Base-by-base conservation (phyloP, 768 basidiomycete genomes). In the Hysterangium stoloniferum region DNA sequence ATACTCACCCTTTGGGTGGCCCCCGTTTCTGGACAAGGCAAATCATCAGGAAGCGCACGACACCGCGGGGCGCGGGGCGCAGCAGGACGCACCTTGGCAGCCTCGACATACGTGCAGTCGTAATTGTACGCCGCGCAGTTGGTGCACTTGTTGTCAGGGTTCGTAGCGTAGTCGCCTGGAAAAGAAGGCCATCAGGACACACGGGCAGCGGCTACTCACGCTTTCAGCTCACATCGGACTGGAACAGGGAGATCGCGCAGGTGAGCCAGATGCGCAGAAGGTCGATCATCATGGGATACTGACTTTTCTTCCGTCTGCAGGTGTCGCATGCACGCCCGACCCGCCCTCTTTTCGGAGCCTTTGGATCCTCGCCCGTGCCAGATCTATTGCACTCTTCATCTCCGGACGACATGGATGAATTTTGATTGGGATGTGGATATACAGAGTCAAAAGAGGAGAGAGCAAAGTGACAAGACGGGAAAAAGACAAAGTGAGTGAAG, bases 241-340 rank as follows among this genome's bases (percentile, higher is more conserved):
- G 53, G 22, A 57, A 34, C 20, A 42, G 17, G 35, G 29, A 50
- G 41, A 50, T 57, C 45, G 45, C 56, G 55, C 25, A 47, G 19
- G 31, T 31, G 24, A 47, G 51, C 44, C 32, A 36, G 34, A 31
- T 35, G 7, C 33, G 29, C 28, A 13, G 11, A 17, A 24, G 47
- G 37, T 28, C 29, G 34, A 34, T 44, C 43, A 25, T 54, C 17
- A 44, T 45, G 25, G 41, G 13, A 17, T 17, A 65, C 77, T 55
- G 52, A 83, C 86, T 81, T 68, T 93, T 93, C 73, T 90, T 91
- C 52, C 86, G 71, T 32, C 89, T 72, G 61, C 89, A 92, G 0
- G 81, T 75, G 59, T 91, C 88, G 61, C 89, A 92, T 6, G 87
- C 87, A 25, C 87, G 68, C 64, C 86, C 84, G 27, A 88, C 75